phyloP scores from a whole-genome alignment of 2,329 filamentous ascomycete species.

The Penicillium psychrosexuale region DNA sequence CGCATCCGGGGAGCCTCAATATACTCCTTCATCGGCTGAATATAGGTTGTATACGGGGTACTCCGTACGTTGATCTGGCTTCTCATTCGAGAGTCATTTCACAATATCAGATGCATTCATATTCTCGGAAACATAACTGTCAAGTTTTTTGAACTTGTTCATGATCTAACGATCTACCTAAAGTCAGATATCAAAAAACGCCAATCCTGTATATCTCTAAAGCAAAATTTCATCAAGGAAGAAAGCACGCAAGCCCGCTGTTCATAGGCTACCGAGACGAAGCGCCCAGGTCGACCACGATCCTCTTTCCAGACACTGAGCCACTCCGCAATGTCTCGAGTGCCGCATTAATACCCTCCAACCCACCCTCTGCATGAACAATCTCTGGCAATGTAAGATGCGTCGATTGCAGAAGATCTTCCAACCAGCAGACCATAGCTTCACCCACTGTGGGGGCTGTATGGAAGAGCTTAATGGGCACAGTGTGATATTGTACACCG shows the following conservation, averaged over 20 bases:
- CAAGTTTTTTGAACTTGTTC: neutral
- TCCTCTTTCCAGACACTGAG: slow-evolving; percentile 63
- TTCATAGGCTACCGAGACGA: neutral
- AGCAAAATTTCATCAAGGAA: slow-evolving; percentile 1
- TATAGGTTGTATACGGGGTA: neutral
- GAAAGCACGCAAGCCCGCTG: neutral
- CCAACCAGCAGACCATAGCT: slow-evolving; percentile 63
- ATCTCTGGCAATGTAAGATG: slow-evolving; percentile 61
- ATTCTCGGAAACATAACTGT: neutral
- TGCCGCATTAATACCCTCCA: slow-evolving; percentile 65
- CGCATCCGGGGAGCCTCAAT: neutral
- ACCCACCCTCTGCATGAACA: slow-evolving; percentile 61
- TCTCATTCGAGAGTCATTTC: neutral
- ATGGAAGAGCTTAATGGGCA: slow-evolving; percentile 76
- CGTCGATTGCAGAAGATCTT: slow-evolving; percentile 57
- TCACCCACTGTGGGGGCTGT: slow-evolving; percentile 63
- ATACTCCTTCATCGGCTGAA: neutral
- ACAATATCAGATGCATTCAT: neutral
- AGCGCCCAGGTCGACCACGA: slow-evolving; percentile 54
- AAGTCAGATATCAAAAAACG: slow-evolving; percentile 4
- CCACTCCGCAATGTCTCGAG: slow-evolving; percentile 65
- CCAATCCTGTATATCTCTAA: slow-evolving; percentile 2
- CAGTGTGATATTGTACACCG: slow-evolving; percentile 57
- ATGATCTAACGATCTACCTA: neutral
- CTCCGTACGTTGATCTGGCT: neutral